Evolutionary conservation across 768 basidiomycete species (phyloP).

Genomic region (Flagelloscypha sp.): DNA sequence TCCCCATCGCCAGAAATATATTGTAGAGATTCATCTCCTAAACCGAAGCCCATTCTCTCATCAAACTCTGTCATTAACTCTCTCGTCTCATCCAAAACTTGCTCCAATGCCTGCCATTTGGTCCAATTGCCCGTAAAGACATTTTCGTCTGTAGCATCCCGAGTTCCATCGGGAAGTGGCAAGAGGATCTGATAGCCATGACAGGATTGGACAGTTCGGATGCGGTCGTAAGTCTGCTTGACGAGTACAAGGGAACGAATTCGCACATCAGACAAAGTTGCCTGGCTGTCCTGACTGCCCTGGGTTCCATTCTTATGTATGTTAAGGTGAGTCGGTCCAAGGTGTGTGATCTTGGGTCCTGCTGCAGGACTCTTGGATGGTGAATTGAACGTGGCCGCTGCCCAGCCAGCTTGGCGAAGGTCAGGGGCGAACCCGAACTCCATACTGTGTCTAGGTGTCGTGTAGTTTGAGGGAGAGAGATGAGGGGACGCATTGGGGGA

Average conservation of each 20-base stretch:
- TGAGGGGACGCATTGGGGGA: conserved; percentile 42
- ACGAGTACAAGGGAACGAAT: conserved; percentile 41
- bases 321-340: conserved; percentile 2
- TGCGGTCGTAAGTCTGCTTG: conserved; percentile 50
- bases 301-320: too few relatives aligned
- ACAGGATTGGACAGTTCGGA: conserved; percentile 51
- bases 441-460: conserved; percentile 18
- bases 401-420: conserved; percentile 12
- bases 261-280: conserved; percentile 12
- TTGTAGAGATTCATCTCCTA: conserved; percentile 20
- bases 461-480: conserved; percentile 23
- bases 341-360: conserved; percentile 2
- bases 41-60: conserved; percentile 21
- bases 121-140: conserved; percentile 51
- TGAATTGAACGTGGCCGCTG: conserved; percentile 14
- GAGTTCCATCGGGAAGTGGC: conserved; percentile 31
- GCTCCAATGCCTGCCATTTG: conserved; percentile 40
- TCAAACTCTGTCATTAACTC: conserved; percentile 56
- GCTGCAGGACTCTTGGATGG: conserved; percentile 5
- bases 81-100: conserved; percentile 45
- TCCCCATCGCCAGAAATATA: too few relatives aligned
- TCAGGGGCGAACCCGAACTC: conserved; percentile 12
- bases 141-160: conserved; percentile 24
- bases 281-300: too few relatives aligned
- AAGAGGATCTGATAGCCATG: conserved; percentile 58